phyloP scores from a whole-genome alignment of 2,329 filamentous ascomycete genomes.

The Xylariaceae sp. region DNA sequence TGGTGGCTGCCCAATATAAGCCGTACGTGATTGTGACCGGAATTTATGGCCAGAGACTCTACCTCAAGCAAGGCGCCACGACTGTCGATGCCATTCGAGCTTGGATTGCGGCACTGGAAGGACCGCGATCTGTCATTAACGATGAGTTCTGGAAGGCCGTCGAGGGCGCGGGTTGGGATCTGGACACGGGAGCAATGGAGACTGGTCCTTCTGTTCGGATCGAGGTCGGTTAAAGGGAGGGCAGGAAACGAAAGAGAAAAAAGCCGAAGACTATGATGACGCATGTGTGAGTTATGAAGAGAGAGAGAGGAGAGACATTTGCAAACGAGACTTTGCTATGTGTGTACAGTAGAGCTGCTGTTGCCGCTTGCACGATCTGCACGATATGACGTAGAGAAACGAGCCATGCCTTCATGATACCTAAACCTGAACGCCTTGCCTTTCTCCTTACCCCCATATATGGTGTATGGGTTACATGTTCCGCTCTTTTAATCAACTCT shows the following conservation, averaged over 20 bases:
- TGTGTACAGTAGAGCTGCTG: conserved; percentile 17
- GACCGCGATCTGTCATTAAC: conserved; percentile 18
- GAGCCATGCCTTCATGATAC: conserved; percentile 11
- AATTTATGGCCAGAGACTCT: conserved; percentile 46
- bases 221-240: conserved; percentile 27
- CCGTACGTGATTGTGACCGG: conserved; percentile 59
- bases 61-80: conserved; percentile 55
- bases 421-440: conserved; percentile 19
- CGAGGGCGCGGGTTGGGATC: conserved; percentile 57
- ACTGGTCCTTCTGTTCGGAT: conserved; percentile 50
- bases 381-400: conserved; percentile 6
- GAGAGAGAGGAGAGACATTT: conserved; percentile 25
- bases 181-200: conserved; percentile 59
- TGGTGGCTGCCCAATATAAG: conserved; percentile 45
- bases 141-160: conserved; percentile 44
- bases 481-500: background rate
- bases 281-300: conserved; percentile 14
- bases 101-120: conserved; percentile 38
- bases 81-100: conserved; percentile 34
- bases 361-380: background rate
- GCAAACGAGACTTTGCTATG: conserved; percentile 4
- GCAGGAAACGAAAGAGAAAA: conserved; percentile 24
- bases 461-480: background rate
- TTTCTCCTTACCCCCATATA: background rate
- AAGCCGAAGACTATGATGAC: background rate